Evolutionary conservation across 306 rosid genomes (phyloP), one percentile per base, ranked within the genome.

Genomic region (Vigna mungo): DNA sequence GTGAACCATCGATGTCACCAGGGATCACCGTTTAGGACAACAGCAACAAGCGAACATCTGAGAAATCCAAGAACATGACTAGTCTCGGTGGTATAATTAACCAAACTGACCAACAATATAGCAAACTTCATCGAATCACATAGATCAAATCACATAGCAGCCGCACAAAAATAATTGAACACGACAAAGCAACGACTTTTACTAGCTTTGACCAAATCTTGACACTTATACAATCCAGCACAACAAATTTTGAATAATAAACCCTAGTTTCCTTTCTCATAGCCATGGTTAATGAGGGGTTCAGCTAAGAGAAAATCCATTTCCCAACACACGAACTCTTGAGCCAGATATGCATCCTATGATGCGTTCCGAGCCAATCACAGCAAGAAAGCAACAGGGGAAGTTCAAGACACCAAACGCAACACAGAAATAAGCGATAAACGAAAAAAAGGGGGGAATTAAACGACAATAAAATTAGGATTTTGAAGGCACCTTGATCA

Each of bases 401-500:
- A 39, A 77, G 27, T 43, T 20, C n/a, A 61, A 52, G 25, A 62
- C 41, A 62, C 49, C 39, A 62, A 49, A 25, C 41, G 6, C 20
- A n/a, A 59, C 32, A 21, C 14, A 62, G 23, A 58, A 68, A n/a
- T 6, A 80, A 17, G 16, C 36, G 14, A 32, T 20, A 70, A 84
- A 51, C 55, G 43, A 30, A 10, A 65, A 21, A 66, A 74, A 75
- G 17, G 80, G 80, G 43, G 68, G 56, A 36, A 39, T 4, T 16
- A 60, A 30, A 66, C 46, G 64, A 67, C 56, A 47, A 56, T n/a
- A 48, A 58, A 75, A 46, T 66, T 21, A 23, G 3, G 17, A 44
- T 46, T 41, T 53, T 74, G 44, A 67, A 56, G 47, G 9, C 30
- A 79, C 73, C 96, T 78, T 79, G 88, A 39, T 84, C 88, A 21